phyloP scores from a whole-genome alignment of 495 filamentous ascomycete species.

The Staphylotrichum tortipilum region DNA sequence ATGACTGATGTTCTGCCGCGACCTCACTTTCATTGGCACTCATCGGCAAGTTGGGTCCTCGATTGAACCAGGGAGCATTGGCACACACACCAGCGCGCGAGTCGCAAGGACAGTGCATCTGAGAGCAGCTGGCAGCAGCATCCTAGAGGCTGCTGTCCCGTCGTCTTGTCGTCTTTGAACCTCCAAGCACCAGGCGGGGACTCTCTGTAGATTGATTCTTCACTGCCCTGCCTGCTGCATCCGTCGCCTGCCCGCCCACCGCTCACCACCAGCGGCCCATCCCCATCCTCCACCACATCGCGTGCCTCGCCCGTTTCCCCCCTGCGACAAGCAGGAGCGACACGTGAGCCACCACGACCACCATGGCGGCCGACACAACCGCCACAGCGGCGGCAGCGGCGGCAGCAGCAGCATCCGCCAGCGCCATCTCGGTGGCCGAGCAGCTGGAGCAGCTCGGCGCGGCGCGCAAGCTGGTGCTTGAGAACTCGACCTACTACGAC shows the following conservation, averaged over 20 bases:
- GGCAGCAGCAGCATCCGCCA: slow-evolving; percentile 6
- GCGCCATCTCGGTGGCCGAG: slow-evolving; percentile 51
- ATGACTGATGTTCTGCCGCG: background rate
- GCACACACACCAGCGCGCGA: background rate
- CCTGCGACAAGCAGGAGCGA: background rate
- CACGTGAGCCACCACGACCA: background rate
- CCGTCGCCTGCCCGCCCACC: background rate
- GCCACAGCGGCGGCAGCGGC: background rate
- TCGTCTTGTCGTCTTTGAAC: background rate
- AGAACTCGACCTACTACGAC: slow-evolving; percentile 73
- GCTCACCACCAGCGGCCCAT: too few species aligned
- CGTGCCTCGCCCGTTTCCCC: background rate
- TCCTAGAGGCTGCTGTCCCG: slow-evolving; percentile 11
- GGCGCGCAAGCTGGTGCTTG: slow-evolving; percentile 79
- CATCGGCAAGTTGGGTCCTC: background rate
- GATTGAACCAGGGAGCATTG: background rate
- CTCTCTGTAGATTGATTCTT: slow-evolving; percentile 6
- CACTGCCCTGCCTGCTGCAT: background rate
- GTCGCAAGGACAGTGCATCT: too few species aligned
- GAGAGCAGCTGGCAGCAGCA: too few species aligned
- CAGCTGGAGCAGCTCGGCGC: slow-evolving; percentile 77
- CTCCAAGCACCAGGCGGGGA: background rate
- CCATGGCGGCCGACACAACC: slow-evolving; percentile 7
- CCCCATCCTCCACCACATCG: background rate
- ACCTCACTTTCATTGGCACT: background rate